Percentiles rank a stretch among this genome's conserved stretches.
These are phyloP conservation scores for Mariannaea sp. DNA, from an alignment of 2,329 filamentous ascomycete species.

Conservation along the genomic window DNA sequence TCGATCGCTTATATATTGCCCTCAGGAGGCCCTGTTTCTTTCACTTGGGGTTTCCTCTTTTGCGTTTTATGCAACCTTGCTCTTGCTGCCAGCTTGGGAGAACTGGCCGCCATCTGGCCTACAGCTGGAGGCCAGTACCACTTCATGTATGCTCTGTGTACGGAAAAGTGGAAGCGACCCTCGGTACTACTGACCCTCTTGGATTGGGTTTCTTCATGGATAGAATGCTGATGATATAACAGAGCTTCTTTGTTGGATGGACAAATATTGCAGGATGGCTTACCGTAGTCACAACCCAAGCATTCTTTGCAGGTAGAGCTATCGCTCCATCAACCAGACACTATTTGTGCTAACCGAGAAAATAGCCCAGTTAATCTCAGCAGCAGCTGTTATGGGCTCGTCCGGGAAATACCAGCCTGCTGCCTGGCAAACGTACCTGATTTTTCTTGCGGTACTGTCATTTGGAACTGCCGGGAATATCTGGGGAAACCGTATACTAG, in stretches of 20 bases:
- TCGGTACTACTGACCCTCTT: slow-evolving; percentile 36
- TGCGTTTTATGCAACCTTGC: slow-evolving; percentile 51
- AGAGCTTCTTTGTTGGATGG: slow-evolving; percentile 52
- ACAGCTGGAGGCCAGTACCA: slow-evolving; percentile 54
- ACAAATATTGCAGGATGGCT: slow-evolving; percentile 54
- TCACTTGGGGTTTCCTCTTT: slow-evolving; percentile 53
- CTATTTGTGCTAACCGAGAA: rapidly evolving
- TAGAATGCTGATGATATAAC: not conserved
- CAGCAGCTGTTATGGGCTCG: slow-evolving; percentile 48
- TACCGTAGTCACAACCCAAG: slow-evolving; percentile 49
- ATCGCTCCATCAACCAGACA: rapidly evolving
- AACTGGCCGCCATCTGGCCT: slow-evolving; percentile 51
- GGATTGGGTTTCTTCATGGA: rapidly evolving
- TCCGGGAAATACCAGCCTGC: slow-evolving; percentile 44
- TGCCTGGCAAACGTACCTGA: slow-evolving; percentile 48
- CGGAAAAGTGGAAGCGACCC: slow-evolving; percentile 44
- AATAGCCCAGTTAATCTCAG: slow-evolving; percentile 50
- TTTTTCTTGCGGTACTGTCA: slow-evolving; percentile 42
- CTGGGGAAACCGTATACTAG: slow-evolving; percentile 48
- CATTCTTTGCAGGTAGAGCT: slow-evolving; percentile 47
- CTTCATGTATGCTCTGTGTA: slow-evolving; percentile 48
- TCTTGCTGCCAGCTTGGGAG: slow-evolving; percentile 48
- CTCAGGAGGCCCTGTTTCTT: slow-evolving; percentile 48
- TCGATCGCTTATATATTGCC: slow-evolving; percentile 49
- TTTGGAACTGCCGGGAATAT: slow-evolving; percentile 43